Evolutionary conservation across 2,329 filamentous ascomycete species (phyloP), one percentile per base, ranked within the genome.

Genomic region (Thielaviopsis punctulata): DNA sequence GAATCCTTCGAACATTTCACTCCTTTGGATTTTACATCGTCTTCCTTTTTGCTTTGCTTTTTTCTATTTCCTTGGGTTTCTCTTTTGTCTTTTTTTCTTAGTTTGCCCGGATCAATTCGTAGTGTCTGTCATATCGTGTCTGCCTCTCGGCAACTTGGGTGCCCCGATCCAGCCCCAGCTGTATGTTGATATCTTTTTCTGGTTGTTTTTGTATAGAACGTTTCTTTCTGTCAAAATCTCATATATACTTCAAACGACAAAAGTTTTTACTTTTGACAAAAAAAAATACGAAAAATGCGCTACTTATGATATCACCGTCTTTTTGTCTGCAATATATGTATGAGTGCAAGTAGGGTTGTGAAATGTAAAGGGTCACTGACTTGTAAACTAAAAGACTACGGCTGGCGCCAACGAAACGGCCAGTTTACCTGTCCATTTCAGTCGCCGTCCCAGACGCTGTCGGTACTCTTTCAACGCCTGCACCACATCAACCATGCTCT

Each of bases 81-180:
- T 24, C 24, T 50, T 43, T 50, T 43, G 33, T 10, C 25, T 27
- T 36, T 39, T 43, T 43, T 25, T 43, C 30, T 44, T 45, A 27
- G 48, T 54, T 54, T 54, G 52, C 52, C 52, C 39, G 52, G 44
- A 50, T 49, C 48, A 49, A 48, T 51, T 54, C 48, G 52, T 54
- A 54, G 24, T 50, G 52, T 54, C 43, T 54, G 18, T 49, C 48
- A 48, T 30, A 41, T 54, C 48, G 24, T 54, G 52, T 54, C 52
- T 54, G 52, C 52, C 52, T 54, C 30, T 54, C 46, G 52, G 52
- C 52, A 54, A 51, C 44, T 46, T 46, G 52, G 52, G 44, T 13
- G 18, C 44, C 18, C 52, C 46, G 52, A 51, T 54, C 52, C 52
- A 54, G 52, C 44, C 44, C 48, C 50, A 36, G 18, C 30, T 27